A percentile compares a stretch with the other conserved stretches of the same genome.
These are phyloP conservation scores for Globisporangium spinosum DNA, from an alignment of 352 stramenopile genomes.

Conservation along the genomic window DNA sequence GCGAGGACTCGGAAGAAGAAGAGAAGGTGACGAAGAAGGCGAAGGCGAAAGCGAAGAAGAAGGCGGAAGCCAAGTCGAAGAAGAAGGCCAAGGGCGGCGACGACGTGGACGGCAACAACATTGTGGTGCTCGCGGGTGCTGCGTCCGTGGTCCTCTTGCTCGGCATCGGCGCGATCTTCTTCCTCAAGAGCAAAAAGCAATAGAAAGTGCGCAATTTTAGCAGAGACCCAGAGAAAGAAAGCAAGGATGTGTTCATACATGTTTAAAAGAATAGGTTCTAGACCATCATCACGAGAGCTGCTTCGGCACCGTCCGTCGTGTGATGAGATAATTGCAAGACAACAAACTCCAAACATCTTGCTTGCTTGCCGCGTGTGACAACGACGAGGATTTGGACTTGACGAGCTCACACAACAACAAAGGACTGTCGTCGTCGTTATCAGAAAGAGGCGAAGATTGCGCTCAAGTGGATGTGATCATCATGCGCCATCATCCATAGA, in stretches of 20 bases:
- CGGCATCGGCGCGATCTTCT: constrained; percentile 43
- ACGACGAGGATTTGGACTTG: no score
- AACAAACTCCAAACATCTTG: no score
- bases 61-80: constrained; percentile 32
- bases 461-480: no score
- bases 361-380: no score
- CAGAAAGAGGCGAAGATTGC: background rate
- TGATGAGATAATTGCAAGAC: background rate
- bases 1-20: constrained; percentile 36
- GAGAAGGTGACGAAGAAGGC: constrained; percentile 42
- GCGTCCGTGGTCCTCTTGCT: constrained; percentile 45
- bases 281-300: background rate
- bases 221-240: background rate
- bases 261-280: background rate
- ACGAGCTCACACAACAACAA: no score
- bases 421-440: background rate
- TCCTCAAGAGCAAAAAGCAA: constrained; percentile 61
- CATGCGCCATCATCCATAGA: no score
- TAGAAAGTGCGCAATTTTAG: constrained; percentile 10
- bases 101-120: constrained; percentile 15
- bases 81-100: constrained; percentile 18
- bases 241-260: constrained; percentile 1
- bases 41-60: constrained; percentile 38
- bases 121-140: constrained; percentile 31
- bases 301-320: background rate